Evolutionary conservation across 108 stramenopile species (phyloP), one percentile per base, ranked within the genome.

Genomic region (Skeletonema potamos): DNA sequence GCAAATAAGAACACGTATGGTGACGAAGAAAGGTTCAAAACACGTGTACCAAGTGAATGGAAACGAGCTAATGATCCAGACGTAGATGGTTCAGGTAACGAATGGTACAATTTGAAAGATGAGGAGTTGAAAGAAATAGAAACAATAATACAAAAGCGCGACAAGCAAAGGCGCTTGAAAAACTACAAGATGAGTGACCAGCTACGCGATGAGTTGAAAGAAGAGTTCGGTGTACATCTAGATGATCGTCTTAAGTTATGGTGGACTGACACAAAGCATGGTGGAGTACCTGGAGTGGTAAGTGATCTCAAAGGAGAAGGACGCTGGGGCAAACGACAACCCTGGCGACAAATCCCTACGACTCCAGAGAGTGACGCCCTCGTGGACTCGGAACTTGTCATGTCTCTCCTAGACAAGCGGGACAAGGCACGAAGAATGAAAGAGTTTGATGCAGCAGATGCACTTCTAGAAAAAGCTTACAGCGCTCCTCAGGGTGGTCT

Each of bases 281-380:
- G 81, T 22, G 80, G 86, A 10, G 87, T 90, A 39, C 92, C 92
- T 5, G 66, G 70, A 41, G 26, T 70, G 12, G 84, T 94, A 26
- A 81, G 86, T 1, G 84, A 81, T 13, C 73, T 90, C 57, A 94
- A 94, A 54, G 90, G 91, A 9, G 91, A 89, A 61, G 93, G 93
- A 34, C 64, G 89, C 61, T 94, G 91, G 93, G 88, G 85, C 20
- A 66, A 74, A 13, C 73, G 59, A 29, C 64, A 83, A 33, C 72
- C 82, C 13, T 94, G 93, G 93, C 79, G 88, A 57, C 90, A 89
- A 54, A 89, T 94, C 39, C 90, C 89, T 9, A 94, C 93, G 13
- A 85, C 80, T 33, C 88, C 88, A 0, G 84, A 89, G 44, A 89
- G 89, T 61, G 93, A 94, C 70, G 85, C 88, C 26, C 79, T 85